Evolutionary conservation across 495 filamentous ascomycete genomes (phyloP).

Genomic region (Lophium mytilinum): DNA sequence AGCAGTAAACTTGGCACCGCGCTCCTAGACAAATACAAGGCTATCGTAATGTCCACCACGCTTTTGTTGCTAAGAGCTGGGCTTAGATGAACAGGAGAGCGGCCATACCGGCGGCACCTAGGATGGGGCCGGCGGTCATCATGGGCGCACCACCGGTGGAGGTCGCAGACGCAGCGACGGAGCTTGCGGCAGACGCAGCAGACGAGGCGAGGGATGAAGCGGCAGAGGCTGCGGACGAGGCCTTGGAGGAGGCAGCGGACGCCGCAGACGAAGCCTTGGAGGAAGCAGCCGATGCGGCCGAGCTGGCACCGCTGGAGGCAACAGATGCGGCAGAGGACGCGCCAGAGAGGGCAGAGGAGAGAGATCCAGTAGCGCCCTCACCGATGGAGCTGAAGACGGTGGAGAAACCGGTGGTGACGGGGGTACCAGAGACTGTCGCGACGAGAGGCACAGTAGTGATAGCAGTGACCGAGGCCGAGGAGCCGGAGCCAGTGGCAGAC

Average conservation of each 20-base stretch:
- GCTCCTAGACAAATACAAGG: neutral
- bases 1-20: neutral
- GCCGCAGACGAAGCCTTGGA: conserved; percentile 20
- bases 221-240: conserved; percentile 6
- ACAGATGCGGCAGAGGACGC: conserved; percentile 24
- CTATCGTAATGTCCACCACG: neutral
- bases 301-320: conserved; percentile 15
- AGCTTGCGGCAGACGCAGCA: conserved; percentile 1
- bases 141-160: conserved; percentile 17
- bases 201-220: neutral
- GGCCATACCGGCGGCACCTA: conserved; percentile 27
- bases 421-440: conserved; percentile 21
- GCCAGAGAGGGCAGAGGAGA: conserved; percentile 21
- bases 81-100: conserved; percentile 27
- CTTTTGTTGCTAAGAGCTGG: conserved; percentile 1
- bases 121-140: conserved; percentile 22
- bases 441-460: conserved; percentile 28
- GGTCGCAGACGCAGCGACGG: neutral
- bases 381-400: conserved; percentile 26
- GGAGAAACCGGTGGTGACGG: conserved; percentile 27
- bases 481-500: conserved; percentile 15
- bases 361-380: conserved; percentile 11
- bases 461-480: conserved; percentile 12
- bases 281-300: conserved; percentile 11
- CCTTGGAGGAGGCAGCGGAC: conserved; percentile 23